Base-by-base conservation (phyloP, 176 grass and related monocot species). In the Canna indica region DNA sequence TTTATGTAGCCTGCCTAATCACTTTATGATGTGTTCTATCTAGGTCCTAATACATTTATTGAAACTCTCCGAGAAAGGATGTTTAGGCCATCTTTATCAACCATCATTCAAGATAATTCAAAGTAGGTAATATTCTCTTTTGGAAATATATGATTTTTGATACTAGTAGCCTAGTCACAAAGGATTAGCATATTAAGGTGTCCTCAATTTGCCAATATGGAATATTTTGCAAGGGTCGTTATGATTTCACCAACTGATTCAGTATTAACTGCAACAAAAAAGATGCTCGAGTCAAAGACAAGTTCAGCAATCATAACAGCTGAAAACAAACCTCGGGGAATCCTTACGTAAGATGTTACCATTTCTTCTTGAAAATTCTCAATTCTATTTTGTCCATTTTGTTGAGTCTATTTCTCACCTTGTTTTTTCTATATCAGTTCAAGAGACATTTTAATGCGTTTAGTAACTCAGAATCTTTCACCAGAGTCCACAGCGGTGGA, bases 41-140 rank as follows among this genome's bases (percentile, higher is more conserved):
- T 75, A 99, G 94, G 94, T 65, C 86, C 94, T 32, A 93, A 93
- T 69, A 90, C 87, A 75, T 99, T 99, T 85, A 87, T 99, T 70
- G 94, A 99, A 84, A 93, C 84, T 63, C 86, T 99, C 71, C 86
- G 86, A 59, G 89, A 93, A 44, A 50, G 73, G 72, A 99, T 99
- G 89, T 90, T 99, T 82, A 90, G 24, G 75, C 94, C 94, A 62
- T 83, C 94, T 38, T 73, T 93, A 63, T 87, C 86, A 32, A 99
- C 94, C 30, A 90, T 99, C 56, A 93, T 99, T 44, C 74, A 84
- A 79, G 89, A 99, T 80, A 90, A 99, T 93, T 80, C 89, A 93
- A 99, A 99, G 94, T 99, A 93, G 89, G 86, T 99, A 99, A 93
- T 85, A 99, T 80, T 53, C 82, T 74, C 53, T 78, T 76, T 68